Percentiles rank a stretch among this genome's conserved stretches.
Evolutionary conservation across 805 yeast genomes (phyloP).

Genomic region (Wickerhamomyces canadensis): DNA sequence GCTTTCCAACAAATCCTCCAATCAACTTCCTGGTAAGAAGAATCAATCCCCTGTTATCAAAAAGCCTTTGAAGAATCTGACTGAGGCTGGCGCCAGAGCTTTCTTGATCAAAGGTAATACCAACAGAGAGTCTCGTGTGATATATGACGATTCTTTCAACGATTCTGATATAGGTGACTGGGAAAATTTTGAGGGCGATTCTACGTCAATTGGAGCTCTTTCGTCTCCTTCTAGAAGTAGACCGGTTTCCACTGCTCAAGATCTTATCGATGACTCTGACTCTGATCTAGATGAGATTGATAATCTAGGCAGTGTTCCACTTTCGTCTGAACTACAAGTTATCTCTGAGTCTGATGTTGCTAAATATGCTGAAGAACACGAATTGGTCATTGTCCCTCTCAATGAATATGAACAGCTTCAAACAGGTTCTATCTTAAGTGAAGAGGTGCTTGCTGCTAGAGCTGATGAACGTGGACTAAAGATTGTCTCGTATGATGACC

Average conservation of each 20-base stretch:
- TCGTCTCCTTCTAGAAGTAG: slow-evolving; percentile 12
- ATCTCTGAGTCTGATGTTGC: slow-evolving; percentile 23
- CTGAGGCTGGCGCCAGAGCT: slow-evolving; percentile 9
- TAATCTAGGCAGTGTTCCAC: slow-evolving; percentile 13
- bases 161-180: slow-evolving; percentile 16
- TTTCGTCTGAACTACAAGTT: slow-evolving; percentile 18
- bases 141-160: slow-evolving; percentile 16
- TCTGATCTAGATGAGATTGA: slow-evolving; percentile 17
- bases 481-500: slow-evolving; percentile 9
- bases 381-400: slow-evolving; percentile 23
- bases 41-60: slow-evolving; percentile 5
- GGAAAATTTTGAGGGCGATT: slow-evolving; percentile 25
- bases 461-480: slow-evolving; percentile 15
- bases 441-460: slow-evolving; percentile 12
- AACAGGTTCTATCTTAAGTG: slow-evolving; percentile 14
- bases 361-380: slow-evolving; percentile 25
- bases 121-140: slow-evolving; percentile 20
- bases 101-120: slow-evolving; percentile 18
- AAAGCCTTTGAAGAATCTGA: slow-evolving; percentile 8
- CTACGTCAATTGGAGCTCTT: slow-evolving; percentile 7
- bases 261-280: slow-evolving; percentile 18
- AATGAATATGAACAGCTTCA: slow-evolving; percentile 16
- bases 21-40: slow-evolving; percentile 15
- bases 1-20: slow-evolving; percentile 8
- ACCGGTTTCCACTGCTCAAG: slow-evolving; percentile 5